phyloP scores from a whole-genome alignment of 2,329 filamentous ascomycete species.

The Colletotrichum camelliae region DNA sequence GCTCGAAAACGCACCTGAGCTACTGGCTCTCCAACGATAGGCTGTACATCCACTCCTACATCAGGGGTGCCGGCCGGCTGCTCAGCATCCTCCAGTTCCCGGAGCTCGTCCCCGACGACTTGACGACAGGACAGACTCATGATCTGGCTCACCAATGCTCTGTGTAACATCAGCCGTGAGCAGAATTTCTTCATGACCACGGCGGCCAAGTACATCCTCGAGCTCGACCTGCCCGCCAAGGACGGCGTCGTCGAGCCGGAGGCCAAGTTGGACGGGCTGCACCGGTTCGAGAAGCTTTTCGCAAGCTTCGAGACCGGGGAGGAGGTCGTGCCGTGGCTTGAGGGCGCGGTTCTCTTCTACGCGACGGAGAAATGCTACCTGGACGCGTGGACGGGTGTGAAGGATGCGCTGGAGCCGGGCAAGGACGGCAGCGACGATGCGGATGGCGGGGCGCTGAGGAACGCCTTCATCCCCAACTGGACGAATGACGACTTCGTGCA shows the following conservation, averaged over 20 bases:
- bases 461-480: slow-evolving; percentile 74
- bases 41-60: slow-evolving; percentile 74
- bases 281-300: slow-evolving; percentile 52
- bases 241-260: slow-evolving; percentile 26
- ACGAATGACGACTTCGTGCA: slow-evolving; percentile 63
- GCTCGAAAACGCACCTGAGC: slow-evolving; percentile 60
- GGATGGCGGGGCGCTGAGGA: slow-evolving; percentile 69
- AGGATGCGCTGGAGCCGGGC: slow-evolving; percentile 34
- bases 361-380: slow-evolving; percentile 74
- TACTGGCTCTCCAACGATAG: slow-evolving; percentile 76
- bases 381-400: slow-evolving; percentile 62
- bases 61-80: slow-evolving; percentile 69
- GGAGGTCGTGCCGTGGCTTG: slow-evolving; percentile 57
- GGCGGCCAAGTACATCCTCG: slow-evolving; percentile 63
- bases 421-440: slow-evolving; percentile 44
- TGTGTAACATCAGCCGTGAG: slow-evolving; percentile 71
- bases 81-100: slow-evolving; percentile 64
- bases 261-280: slow-evolving; percentile 43
- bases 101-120: slow-evolving; percentile 41
- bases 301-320: slow-evolving; percentile 55
- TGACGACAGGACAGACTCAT: slow-evolving; percentile 56
- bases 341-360: slow-evolving; percentile 77
- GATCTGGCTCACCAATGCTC: slow-evolving; percentile 66
- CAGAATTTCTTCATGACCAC: slow-evolving; percentile 72
- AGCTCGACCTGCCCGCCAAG: slow-evolving; percentile 42